These are phyloP conservation scores for Taxawa tesnikishii DNA, from an alignment of 2,329 filamentous ascomycete species.

Conservation along the genomic window DNA sequence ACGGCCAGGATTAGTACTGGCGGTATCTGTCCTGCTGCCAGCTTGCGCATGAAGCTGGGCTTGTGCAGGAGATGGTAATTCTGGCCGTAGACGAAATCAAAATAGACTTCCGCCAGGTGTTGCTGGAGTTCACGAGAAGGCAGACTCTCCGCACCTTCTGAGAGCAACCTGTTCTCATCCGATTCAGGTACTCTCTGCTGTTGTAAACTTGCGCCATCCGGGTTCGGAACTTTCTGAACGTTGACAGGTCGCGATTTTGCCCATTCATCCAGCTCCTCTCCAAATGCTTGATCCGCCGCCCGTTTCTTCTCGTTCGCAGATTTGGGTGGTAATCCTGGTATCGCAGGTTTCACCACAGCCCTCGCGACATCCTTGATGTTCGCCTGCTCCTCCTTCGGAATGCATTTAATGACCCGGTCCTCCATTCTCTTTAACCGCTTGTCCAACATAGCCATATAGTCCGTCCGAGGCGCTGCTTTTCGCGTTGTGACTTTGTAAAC, in stretches of 20 bases:
- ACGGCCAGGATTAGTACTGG: constrained; percentile 89
- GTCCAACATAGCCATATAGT: constrained; percentile 99
- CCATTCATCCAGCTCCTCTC: constrained; percentile 71
- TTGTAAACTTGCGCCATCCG: constrained; percentile 30
- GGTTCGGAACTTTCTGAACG: constrained; percentile 34
- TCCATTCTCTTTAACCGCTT: constrained; percentile 95
- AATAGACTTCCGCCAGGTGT: constrained; percentile 87
- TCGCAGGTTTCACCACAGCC: constrained; percentile 73
- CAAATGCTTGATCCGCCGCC: constrained; percentile 77
- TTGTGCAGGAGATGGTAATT: constrained; percentile 92
- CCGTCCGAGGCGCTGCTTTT: constrained; percentile 86
- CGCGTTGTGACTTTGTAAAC: constrained; percentile 95
- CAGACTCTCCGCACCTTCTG: constrained; percentile 70
- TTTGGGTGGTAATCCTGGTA: constrained; percentile 44
- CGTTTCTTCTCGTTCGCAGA: constrained; percentile 58
- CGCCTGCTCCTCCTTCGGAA: constrained; percentile 74
- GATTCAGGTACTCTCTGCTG: constrained; percentile 31
- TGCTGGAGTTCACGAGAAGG: constrained; percentile 82
- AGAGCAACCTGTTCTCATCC: constrained; percentile 65
- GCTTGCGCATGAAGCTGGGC: constrained; percentile 86
- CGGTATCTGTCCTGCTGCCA: constrained; percentile 67
- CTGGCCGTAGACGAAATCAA: constrained; percentile 91
- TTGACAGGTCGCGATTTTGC: constrained; percentile 37
- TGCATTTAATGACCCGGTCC: constrained; percentile 88
- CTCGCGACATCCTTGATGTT: constrained; percentile 56